Conservation (phyloP, 2,329 filamentous ascomycete species). For the Clathrospora elynae region DNA sequence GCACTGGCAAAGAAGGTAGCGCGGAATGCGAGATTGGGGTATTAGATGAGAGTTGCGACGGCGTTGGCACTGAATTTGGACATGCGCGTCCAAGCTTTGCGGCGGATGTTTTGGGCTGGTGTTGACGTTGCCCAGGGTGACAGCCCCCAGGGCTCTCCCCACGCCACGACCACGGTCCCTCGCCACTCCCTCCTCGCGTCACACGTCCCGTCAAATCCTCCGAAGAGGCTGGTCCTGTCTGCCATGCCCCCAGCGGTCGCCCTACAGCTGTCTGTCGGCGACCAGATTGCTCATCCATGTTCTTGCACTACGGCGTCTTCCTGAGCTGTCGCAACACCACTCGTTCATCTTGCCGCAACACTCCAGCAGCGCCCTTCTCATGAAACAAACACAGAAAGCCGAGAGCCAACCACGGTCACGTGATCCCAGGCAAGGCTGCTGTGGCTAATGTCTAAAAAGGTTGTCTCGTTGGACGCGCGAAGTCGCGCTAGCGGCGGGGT, state of each 20-base stretch:
- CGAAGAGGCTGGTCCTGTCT: too few species aligned
- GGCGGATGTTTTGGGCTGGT: conserved; percentile 14
- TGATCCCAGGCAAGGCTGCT: too few species aligned
- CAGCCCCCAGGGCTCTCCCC: conserved; percentile 14
- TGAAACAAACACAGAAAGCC: too few species aligned
- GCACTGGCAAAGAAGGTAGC: conserved; percentile 40
- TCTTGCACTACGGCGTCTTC: too few species aligned
- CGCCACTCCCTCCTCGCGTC: conserved; percentile 18
- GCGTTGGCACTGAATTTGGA: conserved; percentile 35
- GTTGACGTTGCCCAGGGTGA: conserved; percentile 10
- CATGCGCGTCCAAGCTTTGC: conserved; percentile 22
- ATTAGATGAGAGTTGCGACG: conserved; percentile 27
- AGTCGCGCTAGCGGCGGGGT: conserved; percentile 26
- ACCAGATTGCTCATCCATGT: too few species aligned
- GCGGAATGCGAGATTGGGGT: conserved; percentile 35
- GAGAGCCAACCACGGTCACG: too few species aligned
- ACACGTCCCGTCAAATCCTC: conserved; percentile 8
- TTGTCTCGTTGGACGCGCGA: conserved; percentile 9
- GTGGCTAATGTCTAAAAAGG: neutral
- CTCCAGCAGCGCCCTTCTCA: too few species aligned
- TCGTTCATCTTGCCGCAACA: too few species aligned
- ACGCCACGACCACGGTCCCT: conserved; percentile 22
- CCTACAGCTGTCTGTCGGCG: too few species aligned
- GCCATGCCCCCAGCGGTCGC: too few species aligned
- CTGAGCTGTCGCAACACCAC: too few species aligned